Evolutionary conservation across 805 yeast species (phyloP), one percentile per base, ranked within the genome.

Genomic region (Saturnispora gosingensis): DNA sequence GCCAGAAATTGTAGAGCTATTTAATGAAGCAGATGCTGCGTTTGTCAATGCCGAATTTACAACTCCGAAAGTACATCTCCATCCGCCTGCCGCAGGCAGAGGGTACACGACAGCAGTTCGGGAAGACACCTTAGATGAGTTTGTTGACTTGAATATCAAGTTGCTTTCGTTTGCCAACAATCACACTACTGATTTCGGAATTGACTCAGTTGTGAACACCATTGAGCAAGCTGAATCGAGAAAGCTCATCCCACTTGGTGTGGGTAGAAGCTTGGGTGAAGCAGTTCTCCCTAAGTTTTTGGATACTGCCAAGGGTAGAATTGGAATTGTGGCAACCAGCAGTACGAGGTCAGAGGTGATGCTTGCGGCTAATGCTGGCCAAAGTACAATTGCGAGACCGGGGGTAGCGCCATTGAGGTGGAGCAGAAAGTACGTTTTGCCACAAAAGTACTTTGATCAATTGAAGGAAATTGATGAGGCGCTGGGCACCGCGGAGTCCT

Each of bases 31-130:
- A 13, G 67, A 62, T 53, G 63, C 60, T 3, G 58, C 56, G 36
- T 60, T 61, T 51, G 61, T 56, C 20, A 62, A 62, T 52, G 63
- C 64, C 5, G 66, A 62, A 54, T 61, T 62, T 54, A 61, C 62
- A 28, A 56, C 61, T n/a, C 65, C 66, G 25, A 58, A 61, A 49
- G 58, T 58, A 3, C 61, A 57, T 10, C 53, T 60, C n/a, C 57
- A 56, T 25, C 62, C 64, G 2, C 59, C 65, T 10, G 62, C 63
- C 4, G 59, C 60, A 46, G 62, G 60, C 35, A 59, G 62, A 56
- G 51, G 55, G 25, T 62, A 61, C 53, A 55, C 57, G 40, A 62
- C 65, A 32, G 56, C 64, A n/a, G 62, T 62, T n/a, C 54, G 50
- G 15, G 61, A 60, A 35, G 47, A 53, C 28, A 52, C 55, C 2